Percentiles rank a stretch among this genome's conserved stretches.
Evolutionary conservation across 2,329 filamentous ascomycete species (phyloP).

Genomic region (Monosporascus cannonballus): DNA sequence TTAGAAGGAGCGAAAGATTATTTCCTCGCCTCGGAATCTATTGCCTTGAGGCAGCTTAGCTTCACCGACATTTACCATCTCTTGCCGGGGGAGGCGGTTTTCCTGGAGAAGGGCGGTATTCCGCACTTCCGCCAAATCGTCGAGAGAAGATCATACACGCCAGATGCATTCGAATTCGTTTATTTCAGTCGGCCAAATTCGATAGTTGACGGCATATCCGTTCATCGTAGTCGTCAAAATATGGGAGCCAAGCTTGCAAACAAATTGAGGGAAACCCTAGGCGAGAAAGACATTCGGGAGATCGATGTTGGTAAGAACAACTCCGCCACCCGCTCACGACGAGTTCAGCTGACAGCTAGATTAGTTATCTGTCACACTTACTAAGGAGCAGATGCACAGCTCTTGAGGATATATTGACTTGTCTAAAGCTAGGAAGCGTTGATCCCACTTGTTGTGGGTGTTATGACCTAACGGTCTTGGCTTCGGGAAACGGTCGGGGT

Average conservation of each 20-base stretch:
- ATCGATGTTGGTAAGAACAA: slow-evolving; percentile 56
- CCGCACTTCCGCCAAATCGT: slow-evolving; percentile 74
- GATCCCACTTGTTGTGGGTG: no score
- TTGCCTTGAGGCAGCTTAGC: slow-evolving; percentile 75
- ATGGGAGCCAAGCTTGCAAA: slow-evolving; percentile 81
- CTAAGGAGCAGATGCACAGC: no score
- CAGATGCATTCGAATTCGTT: slow-evolving; percentile 70
- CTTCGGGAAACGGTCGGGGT: no score
- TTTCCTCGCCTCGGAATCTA: slow-evolving; percentile 85
- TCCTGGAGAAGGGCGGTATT: slow-evolving; percentile 57
- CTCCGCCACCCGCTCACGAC: no score
- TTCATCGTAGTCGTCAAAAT: slow-evolving; percentile 75
- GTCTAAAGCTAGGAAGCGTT: no score
- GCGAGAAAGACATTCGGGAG: slow-evolving; percentile 61
- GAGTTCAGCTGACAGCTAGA: no score
- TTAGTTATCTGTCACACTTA: no score
- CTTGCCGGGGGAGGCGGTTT: slow-evolving; percentile 34
- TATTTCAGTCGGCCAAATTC: slow-evolving; percentile 78
- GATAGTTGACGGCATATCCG: slow-evolving; percentile 60
- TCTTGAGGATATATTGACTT: no score
- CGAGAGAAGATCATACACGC: slow-evolving; percentile 62
- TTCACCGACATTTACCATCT: slow-evolving; percentile 74
- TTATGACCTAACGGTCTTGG: no score
- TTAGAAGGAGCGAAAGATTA: slow-evolving; percentile 66
- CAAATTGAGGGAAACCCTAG: slow-evolving; percentile 61